Percentiles rank a stretch among this genome's conserved stretches.
phyloP scores from a whole-genome alignment of 1,139 yeast genomes.

The Kodamaea arcana region DNA sequence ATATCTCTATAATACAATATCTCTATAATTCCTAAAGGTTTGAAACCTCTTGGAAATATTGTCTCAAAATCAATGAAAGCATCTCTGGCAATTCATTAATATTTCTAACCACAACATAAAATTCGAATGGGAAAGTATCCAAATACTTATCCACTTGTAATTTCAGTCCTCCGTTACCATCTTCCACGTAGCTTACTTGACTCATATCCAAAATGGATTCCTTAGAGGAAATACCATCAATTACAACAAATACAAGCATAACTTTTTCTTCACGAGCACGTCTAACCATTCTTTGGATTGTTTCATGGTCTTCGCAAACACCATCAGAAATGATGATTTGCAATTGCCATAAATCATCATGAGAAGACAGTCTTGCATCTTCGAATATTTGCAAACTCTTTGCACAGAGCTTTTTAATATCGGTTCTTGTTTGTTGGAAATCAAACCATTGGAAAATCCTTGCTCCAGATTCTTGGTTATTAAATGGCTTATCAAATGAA shows the following conservation, averaged over 20 bases:
- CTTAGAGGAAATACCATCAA: slow-evolving; percentile 80
- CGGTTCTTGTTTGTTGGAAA: slow-evolving; percentile 85
- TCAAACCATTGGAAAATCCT: slow-evolving; percentile 83
- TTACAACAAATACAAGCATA: slow-evolving; percentile 91
- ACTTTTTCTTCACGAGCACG: slow-evolving; percentile 88
- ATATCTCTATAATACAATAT: not conserved
- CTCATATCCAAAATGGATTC: slow-evolving; percentile 94
- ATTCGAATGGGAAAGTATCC: slow-evolving; percentile 95
- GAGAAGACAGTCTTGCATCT: slow-evolving; percentile 55
- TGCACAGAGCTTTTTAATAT: slow-evolving; percentile 68
- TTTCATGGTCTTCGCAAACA: slow-evolving; percentile 90
- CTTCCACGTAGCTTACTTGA: slow-evolving; percentile 72
- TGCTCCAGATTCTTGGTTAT: slow-evolving; percentile 75
- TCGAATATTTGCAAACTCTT: slow-evolving; percentile 73
- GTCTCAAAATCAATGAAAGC: slow-evolving; percentile 84
- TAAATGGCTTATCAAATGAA: slow-evolving; percentile 81
- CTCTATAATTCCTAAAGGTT: slow-evolving; percentile 13
- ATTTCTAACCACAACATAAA: slow-evolving; percentile 88
- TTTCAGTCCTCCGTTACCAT: slow-evolving; percentile 67
- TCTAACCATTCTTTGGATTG: slow-evolving; percentile 77
- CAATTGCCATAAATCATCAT: slow-evolving; percentile 83
- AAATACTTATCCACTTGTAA: slow-evolving; percentile 79
- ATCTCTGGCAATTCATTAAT: slow-evolving; percentile 88
- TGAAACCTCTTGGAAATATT: slow-evolving; percentile 73
- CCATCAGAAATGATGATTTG: slow-evolving; percentile 94